A percentile compares a stretch with the other conserved stretches of the same genome.
Conservation (phyloP, 1,139 yeast species). For the Suhomyces bribrorum region DNA sequence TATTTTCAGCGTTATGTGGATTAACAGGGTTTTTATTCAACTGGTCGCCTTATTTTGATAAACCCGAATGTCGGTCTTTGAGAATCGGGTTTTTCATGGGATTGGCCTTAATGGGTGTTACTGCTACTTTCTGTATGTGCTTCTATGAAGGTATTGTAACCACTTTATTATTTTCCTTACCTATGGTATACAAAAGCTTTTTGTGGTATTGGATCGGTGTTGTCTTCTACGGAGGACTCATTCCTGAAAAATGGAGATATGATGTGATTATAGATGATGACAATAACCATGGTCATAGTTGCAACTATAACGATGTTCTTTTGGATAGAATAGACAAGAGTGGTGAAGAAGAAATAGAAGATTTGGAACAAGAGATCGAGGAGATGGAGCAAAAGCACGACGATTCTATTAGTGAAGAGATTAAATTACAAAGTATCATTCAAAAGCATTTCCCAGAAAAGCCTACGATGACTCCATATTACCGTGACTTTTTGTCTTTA, state of each 20-base stretch:
- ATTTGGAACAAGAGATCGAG: slow-evolving; percentile 35
- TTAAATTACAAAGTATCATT: slow-evolving; percentile 36
- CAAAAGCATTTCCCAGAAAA: slow-evolving; percentile 55
- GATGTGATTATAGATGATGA: slow-evolving; percentile 56
- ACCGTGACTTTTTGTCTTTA: slow-evolving; percentile 56
- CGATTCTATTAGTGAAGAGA: slow-evolving; percentile 20
- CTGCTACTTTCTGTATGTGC: slow-evolving; percentile 61
- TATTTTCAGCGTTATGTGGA: slow-evolving; percentile 68
- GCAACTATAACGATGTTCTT: slow-evolving; percentile 33
- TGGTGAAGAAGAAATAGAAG: slow-evolving; percentile 47
- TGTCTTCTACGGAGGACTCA: slow-evolving; percentile 79
- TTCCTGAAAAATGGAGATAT: slow-evolving; percentile 87
- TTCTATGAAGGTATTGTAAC: slow-evolving; percentile 56
- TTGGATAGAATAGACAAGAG: slow-evolving; percentile 38
- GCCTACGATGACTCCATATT: slow-evolving; percentile 48
- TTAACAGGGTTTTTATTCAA: slow-evolving; percentile 72
- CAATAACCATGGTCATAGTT: slow-evolving; percentile 23
- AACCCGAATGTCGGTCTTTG: slow-evolving; percentile 77
- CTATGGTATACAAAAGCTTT: slow-evolving; percentile 63
- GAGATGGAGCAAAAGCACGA: slow-evolving; percentile 10
- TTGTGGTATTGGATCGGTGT: slow-evolving; percentile 81
- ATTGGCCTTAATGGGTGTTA: slow-evolving; percentile 72
- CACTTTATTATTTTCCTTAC: slow-evolving; percentile 57
- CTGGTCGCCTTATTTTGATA: slow-evolving; percentile 89
- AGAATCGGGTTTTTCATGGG: slow-evolving; percentile 84